Base-by-base conservation (phyloP, 2,329 filamentous ascomycete genomes). In the Thelonectria olida region DNA sequence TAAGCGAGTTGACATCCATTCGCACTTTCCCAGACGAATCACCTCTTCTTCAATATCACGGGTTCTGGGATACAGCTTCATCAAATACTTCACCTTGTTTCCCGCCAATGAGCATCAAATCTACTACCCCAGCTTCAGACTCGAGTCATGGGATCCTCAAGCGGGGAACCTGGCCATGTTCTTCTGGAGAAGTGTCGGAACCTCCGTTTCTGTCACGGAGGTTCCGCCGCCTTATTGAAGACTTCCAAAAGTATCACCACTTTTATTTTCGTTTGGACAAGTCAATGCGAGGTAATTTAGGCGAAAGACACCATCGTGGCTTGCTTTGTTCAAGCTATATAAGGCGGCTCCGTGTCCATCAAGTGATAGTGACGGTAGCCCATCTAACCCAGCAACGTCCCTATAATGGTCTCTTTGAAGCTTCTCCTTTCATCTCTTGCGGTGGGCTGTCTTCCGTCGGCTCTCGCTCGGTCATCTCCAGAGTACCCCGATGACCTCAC, bases 401-500 rank as follows among this genome's bases (percentile, higher is more conserved):
- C 19, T 20, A 23, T 23, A 10, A 56, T 56, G 44, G 13, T 28
- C 15, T 49, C 42, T 42, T 4, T 41, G 22, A 23, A 27, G 12
- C 7, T 56, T 31, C 5, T 56, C 13, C 9, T 49, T 3, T 9
- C 34, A 6, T 31, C 34, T 17, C 53, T 56, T 20, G 9, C 17
- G 7, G 28, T 13, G 22, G 38, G 31, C 5, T 41, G 25, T 1
- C 27, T 44, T 13, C 13, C 39, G 17, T 54, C 27, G 19, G 41
- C 27, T 55, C 41, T 28, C 9, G 31, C 41, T 9, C 12, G 23
- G 22, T 55, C 42, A 10, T 23, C 27, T 7, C 23, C 39, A 17
- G 19, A 19, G 8, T 45, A 34, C 27, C 19, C 44, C 9, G 22
- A 38, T 19, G 52, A 38, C 15, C 69, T 77, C 25, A 75, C 70